Percentiles rank a stretch among this genome's conserved stretches.
Conservation (phyloP, 208 protist species). For the Leishmania gerbilli region DNA sequence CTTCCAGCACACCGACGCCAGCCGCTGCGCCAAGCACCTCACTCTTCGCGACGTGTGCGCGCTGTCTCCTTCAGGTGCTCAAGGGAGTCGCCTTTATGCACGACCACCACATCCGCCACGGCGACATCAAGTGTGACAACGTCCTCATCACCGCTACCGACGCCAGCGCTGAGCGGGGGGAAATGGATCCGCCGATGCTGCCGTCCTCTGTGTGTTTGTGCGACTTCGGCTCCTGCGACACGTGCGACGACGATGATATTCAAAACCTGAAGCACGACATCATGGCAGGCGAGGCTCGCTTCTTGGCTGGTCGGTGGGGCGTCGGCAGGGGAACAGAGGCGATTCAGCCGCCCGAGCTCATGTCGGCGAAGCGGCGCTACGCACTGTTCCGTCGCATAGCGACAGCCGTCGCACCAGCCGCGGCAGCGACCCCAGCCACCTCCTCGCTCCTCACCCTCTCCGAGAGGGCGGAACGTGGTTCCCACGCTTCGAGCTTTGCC, state of each 20-base stretch:
- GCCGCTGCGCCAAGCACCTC: constrained; percentile 16
- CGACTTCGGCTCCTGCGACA: constrained; percentile 85
- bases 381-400: constrained; percentile 42
- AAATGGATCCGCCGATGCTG: constrained; percentile 22
- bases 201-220: constrained; percentile 57
- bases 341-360: constrained; percentile 79
- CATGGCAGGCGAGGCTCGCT: constrained; percentile 48
- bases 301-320: constrained; percentile 59
- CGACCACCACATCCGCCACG: constrained; percentile 62
- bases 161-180: neutral
- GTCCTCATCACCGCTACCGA: constrained; percentile 55
- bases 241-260: constrained; percentile 60
- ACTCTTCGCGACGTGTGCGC: constrained; percentile 54
- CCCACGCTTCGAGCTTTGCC: neutral
- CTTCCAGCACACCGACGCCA: constrained; percentile 2
- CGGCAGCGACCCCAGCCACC: neutral
- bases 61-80: constrained; percentile 71
- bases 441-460: neutral
- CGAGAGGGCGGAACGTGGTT: constrained; percentile 13
- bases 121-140: constrained; percentile 83
- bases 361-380: constrained; percentile 59
- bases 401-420: neutral
- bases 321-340: constrained; percentile 73
- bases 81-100: constrained; percentile 69
- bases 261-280: constrained; percentile 44